Conservation (phyloP, 257 asterid species). For the Petunia secreta region DNA sequence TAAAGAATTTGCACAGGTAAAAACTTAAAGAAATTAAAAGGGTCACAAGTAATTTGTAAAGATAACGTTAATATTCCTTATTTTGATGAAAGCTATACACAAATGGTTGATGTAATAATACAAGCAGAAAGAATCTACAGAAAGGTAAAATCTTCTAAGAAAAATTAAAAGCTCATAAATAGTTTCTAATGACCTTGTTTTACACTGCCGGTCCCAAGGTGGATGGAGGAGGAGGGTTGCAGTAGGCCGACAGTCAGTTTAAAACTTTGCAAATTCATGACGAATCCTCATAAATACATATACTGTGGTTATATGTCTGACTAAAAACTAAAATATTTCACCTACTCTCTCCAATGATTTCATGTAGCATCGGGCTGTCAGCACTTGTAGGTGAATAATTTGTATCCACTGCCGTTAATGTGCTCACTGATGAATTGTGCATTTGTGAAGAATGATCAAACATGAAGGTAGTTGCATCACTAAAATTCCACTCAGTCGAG, state of each 20-base stretch:
- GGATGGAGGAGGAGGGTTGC: too few species aligned
- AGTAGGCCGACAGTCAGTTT: too few species aligned
- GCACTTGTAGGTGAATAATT: conserved; percentile 38
- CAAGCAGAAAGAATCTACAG: neutral
- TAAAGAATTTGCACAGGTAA: too few species aligned
- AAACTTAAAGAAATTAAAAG: too few species aligned
- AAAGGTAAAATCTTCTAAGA: neutral
- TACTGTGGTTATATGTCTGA: neutral
- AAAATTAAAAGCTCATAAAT: neutral
- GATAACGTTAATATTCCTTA: neutral
- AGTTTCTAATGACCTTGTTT: neutral
- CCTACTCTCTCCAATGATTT: conserved; percentile 55
- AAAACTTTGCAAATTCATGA: too few species aligned
- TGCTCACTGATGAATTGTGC: conserved; percentile 25
- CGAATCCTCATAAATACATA: too few species aligned
- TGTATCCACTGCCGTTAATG: conserved; percentile 24
- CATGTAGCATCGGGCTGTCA: conserved; percentile 45
- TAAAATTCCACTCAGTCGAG: conserved; percentile 61
- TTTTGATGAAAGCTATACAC: neutral
- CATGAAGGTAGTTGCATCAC: conserved; percentile 44
- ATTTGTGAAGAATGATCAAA: conserved; percentile 25
- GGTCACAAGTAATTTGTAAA: neutral
- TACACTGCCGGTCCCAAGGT: too few species aligned
- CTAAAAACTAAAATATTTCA: neutral
- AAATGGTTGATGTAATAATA: neutral